phyloP scores from a whole-genome alignment of 2,329 filamentous ascomycete species.

The Stachybotrys chlorohalonatus region DNA sequence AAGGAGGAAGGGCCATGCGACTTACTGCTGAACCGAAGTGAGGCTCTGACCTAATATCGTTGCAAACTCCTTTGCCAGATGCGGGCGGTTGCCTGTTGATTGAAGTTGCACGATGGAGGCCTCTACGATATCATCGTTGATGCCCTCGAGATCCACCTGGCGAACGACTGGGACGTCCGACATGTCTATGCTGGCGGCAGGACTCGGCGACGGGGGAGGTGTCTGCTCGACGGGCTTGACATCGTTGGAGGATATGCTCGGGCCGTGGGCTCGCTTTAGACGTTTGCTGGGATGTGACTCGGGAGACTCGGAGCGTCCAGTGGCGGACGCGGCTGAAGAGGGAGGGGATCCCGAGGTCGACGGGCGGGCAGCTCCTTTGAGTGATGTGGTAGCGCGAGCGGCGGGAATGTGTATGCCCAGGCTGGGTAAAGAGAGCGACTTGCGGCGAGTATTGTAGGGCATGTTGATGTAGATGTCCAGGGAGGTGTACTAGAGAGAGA shows the following conservation, averaged over 20 bases:
- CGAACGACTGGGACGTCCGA: conserved; percentile 11
- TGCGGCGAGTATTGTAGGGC: conserved; percentile 95
- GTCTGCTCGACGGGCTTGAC: conserved; percentile 72
- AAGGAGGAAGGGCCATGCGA: conserved; percentile 14
- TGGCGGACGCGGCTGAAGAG: conserved; percentile 18
- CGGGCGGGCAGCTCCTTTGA: conserved; percentile 23
- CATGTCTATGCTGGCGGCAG: conserved; percentile 17
- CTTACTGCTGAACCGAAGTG: conserved; percentile 85
- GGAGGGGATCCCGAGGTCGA: conserved; percentile 16
- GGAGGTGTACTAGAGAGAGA: background rate
- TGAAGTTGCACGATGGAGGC: conserved; percentile 82
- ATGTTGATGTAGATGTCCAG: conserved; percentile 33
- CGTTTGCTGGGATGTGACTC: conserved; percentile 49
- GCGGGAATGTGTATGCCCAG: conserved; percentile 82
- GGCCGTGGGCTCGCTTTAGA: conserved; percentile 67
- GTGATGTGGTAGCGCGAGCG: conserved; percentile 43
- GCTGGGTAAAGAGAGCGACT: conserved; percentile 86
- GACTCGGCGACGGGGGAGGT: conserved; percentile 39
- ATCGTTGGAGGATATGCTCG: conserved; percentile 43
- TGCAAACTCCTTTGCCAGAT: conserved; percentile 89
- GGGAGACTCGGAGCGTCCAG: conserved; percentile 17
- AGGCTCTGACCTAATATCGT: conserved; percentile 67
- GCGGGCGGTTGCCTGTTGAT: conserved; percentile 82
- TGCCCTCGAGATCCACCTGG: conserved; percentile 59
- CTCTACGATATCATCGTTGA: conserved; percentile 93